Base-by-base conservation (phyloP, 805 yeast genomes). In the Teunomyces aglyptinius region DNA sequence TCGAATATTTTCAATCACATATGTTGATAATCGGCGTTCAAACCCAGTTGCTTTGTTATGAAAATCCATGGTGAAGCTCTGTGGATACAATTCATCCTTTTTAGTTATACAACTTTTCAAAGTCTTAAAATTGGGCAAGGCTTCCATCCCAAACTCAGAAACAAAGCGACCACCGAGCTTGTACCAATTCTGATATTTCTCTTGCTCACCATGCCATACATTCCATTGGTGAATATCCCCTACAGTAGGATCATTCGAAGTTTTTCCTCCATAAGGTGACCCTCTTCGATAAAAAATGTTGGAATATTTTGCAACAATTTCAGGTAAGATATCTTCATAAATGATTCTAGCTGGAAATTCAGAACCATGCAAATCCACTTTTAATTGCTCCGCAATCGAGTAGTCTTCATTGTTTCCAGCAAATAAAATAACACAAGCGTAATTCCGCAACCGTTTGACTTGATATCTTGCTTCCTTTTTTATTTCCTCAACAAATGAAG, bases 171-270 rank as follows among this genome's bases (percentile, higher is more conserved):
- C 82, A 5, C 67, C 72, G 2, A 77, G 56, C 41, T 64, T 61
- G 35, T 59, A 58, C 80, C 80, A 76, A 53, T 75, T 61, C 49
- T 78, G 83, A 51, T 77, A 77, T 49, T 65, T 68, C 44, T 71
- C 73, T 54, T 76, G 78, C 18, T 64, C 56, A 1, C 82, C 82
- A 50, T 78, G 83, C 82, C 82, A 78, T 6, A 78, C 78, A 50
- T 76, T 76, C 82, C 82, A 78, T 49, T 77, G 81, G 51, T 78
- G 82, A 4, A 74, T 61, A 53, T 78, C 82, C 2, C 82, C 82
- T 15, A 65, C 58, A 1, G 73, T 68, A 4, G 64, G 59, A 49
- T 72, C 77, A 6, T 59, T 48, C 8, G 75, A 55, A 5, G 49
- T 47, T 6, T 52, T 50, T 4, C 79, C 76, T 19, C 79, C 75